These are phyloP conservation scores for Rhodotorula sp. DNA, from an alignment of 1,284 basidiomycete species.

Conservation along the genomic window DNA sequence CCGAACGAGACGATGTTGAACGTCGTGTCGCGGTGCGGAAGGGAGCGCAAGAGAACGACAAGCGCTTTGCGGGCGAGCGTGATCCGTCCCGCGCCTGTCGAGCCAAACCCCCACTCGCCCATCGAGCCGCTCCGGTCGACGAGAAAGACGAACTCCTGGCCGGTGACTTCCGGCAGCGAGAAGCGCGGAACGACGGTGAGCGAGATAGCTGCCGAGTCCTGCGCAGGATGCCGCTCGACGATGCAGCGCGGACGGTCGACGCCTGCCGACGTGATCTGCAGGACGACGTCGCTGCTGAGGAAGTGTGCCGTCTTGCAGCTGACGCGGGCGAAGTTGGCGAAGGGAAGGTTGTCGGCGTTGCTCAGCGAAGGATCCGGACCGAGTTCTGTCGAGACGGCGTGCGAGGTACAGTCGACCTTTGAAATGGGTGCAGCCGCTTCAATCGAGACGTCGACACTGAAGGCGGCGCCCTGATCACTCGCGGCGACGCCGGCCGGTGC, in stretches of 20 bases:
- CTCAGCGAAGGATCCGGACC: slow-evolving; percentile 39
- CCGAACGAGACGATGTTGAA: slow-evolving; percentile 47
- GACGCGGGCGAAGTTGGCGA: slow-evolving; percentile 17
- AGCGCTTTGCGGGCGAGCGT: slow-evolving; percentile 28
- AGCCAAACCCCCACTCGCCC: neutral
- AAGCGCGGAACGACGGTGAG: slow-evolving; percentile 34
- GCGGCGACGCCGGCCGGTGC: neutral
- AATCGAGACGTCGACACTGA: slow-evolving; percentile 15
- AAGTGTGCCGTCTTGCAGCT: slow-evolving; percentile 3
- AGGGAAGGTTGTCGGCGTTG: slow-evolving; percentile 19
- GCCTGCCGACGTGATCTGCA: slow-evolving; percentile 36
- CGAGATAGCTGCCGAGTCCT: slow-evolving; percentile 9
- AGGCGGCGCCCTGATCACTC: neutral
- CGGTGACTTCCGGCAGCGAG: slow-evolving; percentile 13
- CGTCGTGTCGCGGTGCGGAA: slow-evolving; percentile 35
- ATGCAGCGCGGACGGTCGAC: slow-evolving; percentile 40
- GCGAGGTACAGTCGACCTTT: slow-evolving; percentile 23
- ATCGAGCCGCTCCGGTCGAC: slow-evolving; percentile 45
- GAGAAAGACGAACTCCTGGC: slow-evolving; percentile 45
- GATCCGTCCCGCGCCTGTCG: slow-evolving; percentile 17
- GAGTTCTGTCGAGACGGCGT: slow-evolving; percentile 21
- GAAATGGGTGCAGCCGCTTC: slow-evolving; percentile 13
- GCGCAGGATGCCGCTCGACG: slow-evolving; percentile 33
- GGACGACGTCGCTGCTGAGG: slow-evolving; percentile 41
- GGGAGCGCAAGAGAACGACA: slow-evolving; percentile 37